Conservation (phyloP, 1,284 basidiomycete species). For the Polyporus tsugae region DNA sequence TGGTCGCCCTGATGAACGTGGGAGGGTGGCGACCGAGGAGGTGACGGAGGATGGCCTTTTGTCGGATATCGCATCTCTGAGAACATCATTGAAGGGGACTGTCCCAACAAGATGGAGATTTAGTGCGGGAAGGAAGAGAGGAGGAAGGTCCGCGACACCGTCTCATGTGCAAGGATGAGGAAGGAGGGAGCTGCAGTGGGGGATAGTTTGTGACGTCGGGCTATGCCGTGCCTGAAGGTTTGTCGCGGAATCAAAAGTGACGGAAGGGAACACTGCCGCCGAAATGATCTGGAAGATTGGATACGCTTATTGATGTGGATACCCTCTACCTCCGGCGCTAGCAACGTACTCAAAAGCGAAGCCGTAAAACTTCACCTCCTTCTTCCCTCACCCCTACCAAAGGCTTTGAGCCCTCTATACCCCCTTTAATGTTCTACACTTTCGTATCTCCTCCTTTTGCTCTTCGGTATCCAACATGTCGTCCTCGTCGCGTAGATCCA, state of each 20-base stretch:
- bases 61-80: background rate
- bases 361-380: slow-evolving; percentile 14
- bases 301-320: background rate
- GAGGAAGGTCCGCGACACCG: background rate
- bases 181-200: slow-evolving; percentile 2
- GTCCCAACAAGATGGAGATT: slow-evolving; percentile 3
- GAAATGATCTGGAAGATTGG: background rate
- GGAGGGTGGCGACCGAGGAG: background rate
- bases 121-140: slow-evolving; percentile 4
- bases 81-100: slow-evolving; percentile 3
- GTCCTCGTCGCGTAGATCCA: slow-evolving; percentile 11
- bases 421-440: slow-evolving; percentile 23
- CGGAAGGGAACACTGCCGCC: background rate
- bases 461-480: slow-evolving; percentile 6
- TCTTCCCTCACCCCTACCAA: slow-evolving; percentile 19
- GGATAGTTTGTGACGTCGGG: slow-evolving; percentile 12
- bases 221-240: slow-evolving; percentile 7
- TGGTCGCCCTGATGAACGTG: slow-evolving; percentile 6
- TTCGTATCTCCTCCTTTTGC: slow-evolving; percentile 6
- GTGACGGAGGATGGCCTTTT: background rate
- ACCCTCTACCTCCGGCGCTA: slow-evolving; percentile 7
- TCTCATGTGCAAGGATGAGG: slow-evolving; percentile 3
- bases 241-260: slow-evolving; percentile 12
- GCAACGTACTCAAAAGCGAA: slow-evolving; percentile 11
- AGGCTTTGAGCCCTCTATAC: slow-evolving; percentile 28